Evolutionary conservation across 192 early-diverging fungal species (phyloP).

Genomic region (Radiomyces spectabilis): DNA sequence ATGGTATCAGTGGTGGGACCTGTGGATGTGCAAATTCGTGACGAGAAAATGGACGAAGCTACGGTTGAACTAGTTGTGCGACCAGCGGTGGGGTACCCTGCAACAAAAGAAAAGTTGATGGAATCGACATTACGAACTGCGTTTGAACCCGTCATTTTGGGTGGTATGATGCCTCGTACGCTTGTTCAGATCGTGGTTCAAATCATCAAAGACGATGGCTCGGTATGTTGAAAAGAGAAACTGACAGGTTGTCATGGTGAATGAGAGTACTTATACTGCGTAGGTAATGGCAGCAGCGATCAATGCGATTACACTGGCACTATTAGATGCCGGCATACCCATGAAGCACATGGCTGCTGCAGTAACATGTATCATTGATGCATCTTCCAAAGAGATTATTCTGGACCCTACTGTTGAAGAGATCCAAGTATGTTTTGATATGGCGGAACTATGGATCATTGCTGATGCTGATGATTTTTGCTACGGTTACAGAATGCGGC

Average conservation of each 20-base stretch:
- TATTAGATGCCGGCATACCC: constrained; percentile 88
- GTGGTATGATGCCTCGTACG: constrained; percentile 82
- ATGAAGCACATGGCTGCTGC: constrained; percentile 61
- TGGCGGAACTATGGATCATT: background rate
- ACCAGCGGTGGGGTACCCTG: constrained; percentile 54
- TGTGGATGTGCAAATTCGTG: constrained; percentile 72
- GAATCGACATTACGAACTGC: constrained; percentile 66
- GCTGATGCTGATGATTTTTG: background rate
- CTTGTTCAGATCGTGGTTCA: constrained; percentile 82
- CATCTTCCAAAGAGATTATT: constrained; percentile 44
- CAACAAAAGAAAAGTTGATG: constrained; percentile 61
- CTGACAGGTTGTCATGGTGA: background rate
- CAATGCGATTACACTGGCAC: constrained; percentile 77
- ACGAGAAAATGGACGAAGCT: constrained; percentile 87
- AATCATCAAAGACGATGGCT: constrained; percentile 78
- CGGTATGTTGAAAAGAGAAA: constrained; percentile 40
- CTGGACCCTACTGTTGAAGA: constrained; percentile 82
- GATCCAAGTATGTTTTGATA: constrained; percentile 34
- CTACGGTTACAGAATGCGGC: constrained; percentile 32
- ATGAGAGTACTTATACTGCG: background rate
- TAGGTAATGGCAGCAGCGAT: constrained; percentile 70
- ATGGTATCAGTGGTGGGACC: constrained; percentile 83
- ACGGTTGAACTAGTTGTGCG: constrained; percentile 74
- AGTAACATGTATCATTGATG: constrained; percentile 62
- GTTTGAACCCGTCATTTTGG: constrained; percentile 67